A percentile compares a stretch with the other conserved stretches of the same genome.
phyloP scores from a whole-genome alignment of 768 basidiomycete genomes.

The Paxillus rubicundulus region DNA sequence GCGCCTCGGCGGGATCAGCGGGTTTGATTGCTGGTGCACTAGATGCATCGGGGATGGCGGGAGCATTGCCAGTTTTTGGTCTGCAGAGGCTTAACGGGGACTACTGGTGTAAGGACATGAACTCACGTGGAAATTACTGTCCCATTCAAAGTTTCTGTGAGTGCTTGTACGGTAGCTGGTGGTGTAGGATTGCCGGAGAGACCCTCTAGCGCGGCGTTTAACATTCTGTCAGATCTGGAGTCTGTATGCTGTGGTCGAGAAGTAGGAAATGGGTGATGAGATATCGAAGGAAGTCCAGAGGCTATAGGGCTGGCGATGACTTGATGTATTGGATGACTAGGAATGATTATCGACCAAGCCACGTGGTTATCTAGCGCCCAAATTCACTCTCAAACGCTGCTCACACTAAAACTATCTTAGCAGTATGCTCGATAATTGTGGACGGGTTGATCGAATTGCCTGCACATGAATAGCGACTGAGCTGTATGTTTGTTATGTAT shows the following conservation, averaged over 20 bases:
- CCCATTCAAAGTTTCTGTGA: conserved; percentile 26
- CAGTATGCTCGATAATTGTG: neutral
- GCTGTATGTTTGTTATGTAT: conserved; percentile 16
- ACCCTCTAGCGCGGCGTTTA: conserved; percentile 23
- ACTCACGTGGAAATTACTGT: conserved; percentile 33
- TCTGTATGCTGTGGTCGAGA: neutral
- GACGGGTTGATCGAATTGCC: neutral
- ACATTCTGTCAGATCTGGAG: conserved; percentile 14
- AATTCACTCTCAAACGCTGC: no score
- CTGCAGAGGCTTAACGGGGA: conserved; percentile 7
- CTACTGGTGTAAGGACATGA: neutral
- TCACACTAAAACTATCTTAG: no score
- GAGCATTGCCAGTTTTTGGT: conserved; percentile 9
- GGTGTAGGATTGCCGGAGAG: conserved; percentile 26
- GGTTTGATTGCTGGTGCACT: conserved; percentile 37
- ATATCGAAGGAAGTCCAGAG: neutral
- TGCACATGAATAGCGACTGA: conserved; percentile 25
- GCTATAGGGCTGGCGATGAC: neutral
- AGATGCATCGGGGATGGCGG: conserved; percentile 6
- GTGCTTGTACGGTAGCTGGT: conserved; percentile 22
- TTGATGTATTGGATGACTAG: neutral
- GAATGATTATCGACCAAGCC: conserved; percentile 8
- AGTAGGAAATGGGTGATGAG: neutral
- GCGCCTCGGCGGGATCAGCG: conserved; percentile 27
- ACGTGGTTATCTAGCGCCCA: neutral